Conservation (phyloP, 495 filamentous ascomycete species). For the Glarea lozoyensis region DNA sequence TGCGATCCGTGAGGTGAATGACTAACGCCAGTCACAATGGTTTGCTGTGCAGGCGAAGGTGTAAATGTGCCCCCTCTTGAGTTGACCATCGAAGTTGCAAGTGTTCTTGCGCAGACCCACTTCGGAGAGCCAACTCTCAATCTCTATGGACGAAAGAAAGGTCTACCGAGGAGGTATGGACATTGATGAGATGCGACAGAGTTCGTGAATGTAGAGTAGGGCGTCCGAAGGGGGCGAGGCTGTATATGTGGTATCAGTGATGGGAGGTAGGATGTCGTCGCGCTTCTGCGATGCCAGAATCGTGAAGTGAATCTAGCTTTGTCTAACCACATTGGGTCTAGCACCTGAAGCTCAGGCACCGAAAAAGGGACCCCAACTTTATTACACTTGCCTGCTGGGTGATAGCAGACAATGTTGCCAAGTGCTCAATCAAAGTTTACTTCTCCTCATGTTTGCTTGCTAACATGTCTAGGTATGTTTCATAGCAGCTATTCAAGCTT, state of each 20-base stretch:
- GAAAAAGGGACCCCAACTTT: too few relatives aligned
- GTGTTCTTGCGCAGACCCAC: constrained; percentile 17
- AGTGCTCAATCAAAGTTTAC: too few relatives aligned
- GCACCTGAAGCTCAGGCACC: too few relatives aligned
- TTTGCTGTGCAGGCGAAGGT: constrained; percentile 42
- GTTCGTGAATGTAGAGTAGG: neutral
- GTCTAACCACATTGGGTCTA: too few relatives aligned
- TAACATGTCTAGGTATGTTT: too few relatives aligned
- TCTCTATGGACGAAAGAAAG: constrained; percentile 22
- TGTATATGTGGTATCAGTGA: constrained; percentile 1
- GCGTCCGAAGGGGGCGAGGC: neutral
- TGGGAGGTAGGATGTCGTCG: neutral
- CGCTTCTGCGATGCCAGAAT: neutral
- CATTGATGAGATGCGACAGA: constrained; percentile 13
- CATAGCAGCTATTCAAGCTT: too few relatives aligned
- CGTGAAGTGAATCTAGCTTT: too few relatives aligned
- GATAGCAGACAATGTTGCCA: too few relatives aligned
- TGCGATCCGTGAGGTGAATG: constrained; percentile 45
- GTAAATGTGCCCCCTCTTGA: constrained; percentile 39
- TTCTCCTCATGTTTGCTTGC: too few relatives aligned
- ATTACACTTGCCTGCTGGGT: neutral
- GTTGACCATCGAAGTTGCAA: constrained; percentile 24
- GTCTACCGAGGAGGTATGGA: constrained; percentile 21
- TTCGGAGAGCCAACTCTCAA: constrained; percentile 21
- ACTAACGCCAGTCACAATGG: constrained; percentile 23